These are phyloP conservation scores for Hanseniaspora sp. DNA, from an alignment of 1,139 yeast species.

Conservation along the genomic window DNA sequence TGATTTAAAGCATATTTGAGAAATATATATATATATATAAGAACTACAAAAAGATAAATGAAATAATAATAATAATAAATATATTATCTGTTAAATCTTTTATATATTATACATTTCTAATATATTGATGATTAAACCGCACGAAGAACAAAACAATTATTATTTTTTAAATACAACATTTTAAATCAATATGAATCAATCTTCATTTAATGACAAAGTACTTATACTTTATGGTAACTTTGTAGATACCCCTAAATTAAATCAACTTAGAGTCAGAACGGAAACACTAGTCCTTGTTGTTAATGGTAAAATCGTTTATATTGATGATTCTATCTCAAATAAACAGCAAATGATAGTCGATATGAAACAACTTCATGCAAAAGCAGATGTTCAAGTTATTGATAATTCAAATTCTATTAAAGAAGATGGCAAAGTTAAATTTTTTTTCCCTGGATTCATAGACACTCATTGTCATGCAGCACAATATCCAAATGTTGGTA, in stretches of 20 bases:
- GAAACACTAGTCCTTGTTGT: slow-evolving; percentile 46
- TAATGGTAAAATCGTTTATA: slow-evolving; percentile 23
- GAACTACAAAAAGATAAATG: no score
- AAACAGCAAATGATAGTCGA: slow-evolving; percentile 20
- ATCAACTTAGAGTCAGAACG: slow-evolving; percentile 38
- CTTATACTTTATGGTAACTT: slow-evolving; percentile 37
- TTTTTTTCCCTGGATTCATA: slow-evolving; percentile 82
- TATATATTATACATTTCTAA: no score
- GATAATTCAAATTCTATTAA: not conserved
- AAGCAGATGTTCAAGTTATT: slow-evolving; percentile 16
- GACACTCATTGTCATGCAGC: slow-evolving; percentile 97
- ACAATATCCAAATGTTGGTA: slow-evolving; percentile 88
- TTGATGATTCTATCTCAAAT: slow-evolving; percentile 20
- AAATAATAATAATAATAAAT: not conserved
- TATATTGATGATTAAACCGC: not conserved
- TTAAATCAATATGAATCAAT: no score
- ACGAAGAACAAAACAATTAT: not conserved
- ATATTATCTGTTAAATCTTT: not conserved
- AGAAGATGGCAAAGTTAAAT: slow-evolving; percentile 30
- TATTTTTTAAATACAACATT: slow-evolving; percentile 20
- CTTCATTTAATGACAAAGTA: not conserved
- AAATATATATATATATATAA: no score
- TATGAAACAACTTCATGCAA: slow-evolving; percentile 18
- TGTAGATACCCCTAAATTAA: slow-evolving; percentile 44
- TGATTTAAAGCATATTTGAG: not conserved